phyloP scores from a whole-genome alignment of 1,284 basidiomycete species.

The Cutaneotrichosporon mucoides region DNA sequence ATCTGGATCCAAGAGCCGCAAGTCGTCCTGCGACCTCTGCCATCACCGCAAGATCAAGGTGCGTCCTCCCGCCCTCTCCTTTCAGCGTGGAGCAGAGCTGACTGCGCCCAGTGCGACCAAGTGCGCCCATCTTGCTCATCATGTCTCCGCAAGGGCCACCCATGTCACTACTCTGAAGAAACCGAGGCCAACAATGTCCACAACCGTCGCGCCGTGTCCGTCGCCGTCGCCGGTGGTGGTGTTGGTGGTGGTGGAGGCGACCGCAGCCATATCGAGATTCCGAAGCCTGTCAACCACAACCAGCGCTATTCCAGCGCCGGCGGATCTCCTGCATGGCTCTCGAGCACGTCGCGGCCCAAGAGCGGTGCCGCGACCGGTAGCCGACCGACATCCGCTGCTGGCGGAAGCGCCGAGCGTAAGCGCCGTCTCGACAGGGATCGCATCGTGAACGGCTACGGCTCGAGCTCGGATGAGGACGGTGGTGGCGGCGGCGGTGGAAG shows the following conservation, averaged over 20 bases:
- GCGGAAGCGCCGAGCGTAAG: slow-evolving; percentile 19
- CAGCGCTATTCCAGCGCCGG: slow-evolving; percentile 9
- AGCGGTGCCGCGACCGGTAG: slow-evolving; percentile 2
- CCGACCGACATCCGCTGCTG: slow-evolving; percentile 13
- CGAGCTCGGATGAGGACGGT: slow-evolving; percentile 26
- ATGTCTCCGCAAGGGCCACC: slow-evolving; percentile 35
- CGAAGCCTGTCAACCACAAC: not conserved
- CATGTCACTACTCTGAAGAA: slow-evolving; percentile 38
- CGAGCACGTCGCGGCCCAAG: slow-evolving; percentile 16
- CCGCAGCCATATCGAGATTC: slow-evolving; percentile 2
- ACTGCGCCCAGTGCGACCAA: slow-evolving; percentile 35
- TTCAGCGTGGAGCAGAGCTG: not conserved
- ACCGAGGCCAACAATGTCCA: slow-evolving; percentile 27
- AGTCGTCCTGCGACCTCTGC: slow-evolving; percentile 40
- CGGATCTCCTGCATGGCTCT: slow-evolving; percentile 21
- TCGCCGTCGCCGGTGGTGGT: not conserved
- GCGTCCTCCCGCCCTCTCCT: slow-evolving; percentile 1
- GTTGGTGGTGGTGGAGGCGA: not conserved
- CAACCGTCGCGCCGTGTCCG: slow-evolving; percentile 12
- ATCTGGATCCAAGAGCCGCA: slow-evolving; percentile 23
- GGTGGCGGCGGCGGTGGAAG: not conserved
- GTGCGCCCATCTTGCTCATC: slow-evolving; percentile 35
- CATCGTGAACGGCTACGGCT: slow-evolving; percentile 36
- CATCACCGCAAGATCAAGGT: slow-evolving; percentile 44
- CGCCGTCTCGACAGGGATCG: slow-evolving; percentile 27